phyloP scores from a whole-genome alignment of 2,329 filamentous ascomycete genomes.

The Neospermospora avenae region DNA sequence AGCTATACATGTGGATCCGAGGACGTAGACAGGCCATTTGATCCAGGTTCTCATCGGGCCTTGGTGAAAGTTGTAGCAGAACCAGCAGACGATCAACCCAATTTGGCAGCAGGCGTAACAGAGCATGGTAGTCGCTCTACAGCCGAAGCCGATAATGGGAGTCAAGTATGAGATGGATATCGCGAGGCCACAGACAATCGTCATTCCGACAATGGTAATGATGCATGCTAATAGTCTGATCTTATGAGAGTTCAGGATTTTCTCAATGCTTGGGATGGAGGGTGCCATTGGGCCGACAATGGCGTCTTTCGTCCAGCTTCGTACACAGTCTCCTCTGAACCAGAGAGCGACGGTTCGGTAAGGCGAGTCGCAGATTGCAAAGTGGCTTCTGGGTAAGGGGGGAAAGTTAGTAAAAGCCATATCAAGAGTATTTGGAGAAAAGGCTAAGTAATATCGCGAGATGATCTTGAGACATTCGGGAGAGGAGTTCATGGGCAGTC shows the following conservation, averaged over 20 bases:
- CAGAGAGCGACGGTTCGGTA: conserved; percentile 4
- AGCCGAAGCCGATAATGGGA: conserved; percentile 8
- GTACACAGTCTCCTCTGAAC: conserved; percentile 4
- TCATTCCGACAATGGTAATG: neutral
- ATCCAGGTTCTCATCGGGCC: neutral
- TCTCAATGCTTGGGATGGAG: neutral
- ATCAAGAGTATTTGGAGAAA: too few species aligned
- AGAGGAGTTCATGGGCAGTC: too few species aligned
- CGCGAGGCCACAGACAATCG: neutral
- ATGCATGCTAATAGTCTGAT: conserved; percentile 2
- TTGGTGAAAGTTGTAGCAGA: conserved; percentile 1
- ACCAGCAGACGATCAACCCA: conserved; percentile 4
- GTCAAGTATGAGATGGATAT: conserved; percentile 7
- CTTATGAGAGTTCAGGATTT: neutral
- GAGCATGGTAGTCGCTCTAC: conserved; percentile 1
- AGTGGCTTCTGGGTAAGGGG: too few species aligned
- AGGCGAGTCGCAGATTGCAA: too few species aligned
- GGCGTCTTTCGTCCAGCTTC: neutral
- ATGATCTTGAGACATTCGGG: too few species aligned
- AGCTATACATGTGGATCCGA: neutral
- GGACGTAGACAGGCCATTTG: conserved; percentile 1
- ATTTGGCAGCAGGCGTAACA: conserved; percentile 2
- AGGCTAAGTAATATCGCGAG: too few species aligned
- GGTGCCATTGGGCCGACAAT: neutral
- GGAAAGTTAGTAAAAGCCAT: too few species aligned